Evolutionary conservation across 768 basidiomycete genomes (phyloP), one percentile per base, ranked within the genome.

Genomic region (Russula griseocarnosa): DNA sequence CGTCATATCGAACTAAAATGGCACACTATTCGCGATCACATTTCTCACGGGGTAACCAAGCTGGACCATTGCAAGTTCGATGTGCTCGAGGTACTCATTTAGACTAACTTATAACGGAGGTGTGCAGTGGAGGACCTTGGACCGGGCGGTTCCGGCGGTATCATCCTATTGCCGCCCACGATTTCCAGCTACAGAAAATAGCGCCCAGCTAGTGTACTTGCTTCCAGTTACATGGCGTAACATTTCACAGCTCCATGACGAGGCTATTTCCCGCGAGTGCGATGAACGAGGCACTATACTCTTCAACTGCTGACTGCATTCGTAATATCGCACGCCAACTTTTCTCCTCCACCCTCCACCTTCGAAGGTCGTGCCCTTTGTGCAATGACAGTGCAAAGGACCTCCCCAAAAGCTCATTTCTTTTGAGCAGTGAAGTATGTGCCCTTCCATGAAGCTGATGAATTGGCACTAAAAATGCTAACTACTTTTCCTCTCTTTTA

Each of bases 201-300:
- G 38, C 24, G 42, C 20, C 55, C 55, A 22, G 44, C 20, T 22
- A 32, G 32, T 30, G n/a, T 44, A 44, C 20, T 26, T n/a, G 6
- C 26, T 56, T n/a, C 55, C 38, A 55, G 44, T 28, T 32, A 10
- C n/a, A 22, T n/a, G 42, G 44, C 30, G 30, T 16, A 44, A 44
- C 42, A 44, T 3, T n/a, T 42, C 42, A 13, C n/a, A 18, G 20
- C 20, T 28, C 30, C 56, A 44, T 47, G 56, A 30, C 13, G 30
- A 32, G 13, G 20, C 13, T 32, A 32, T 32, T 11, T 40, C 11
- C 34, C 34, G 34, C 22, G 53, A 14, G 54, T 46, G 36, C 42
- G 36, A 47, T 56, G 61, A 22, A 30, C n/a, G 46, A 49, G 46
- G 61, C 61, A 36, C n/a, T 9, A n/a, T n/a, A 36, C 36, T 9